A percentile compares a stretch with the other conserved stretches of the same genome.
phyloP scores from a whole-genome alignment of 2,329 filamentous ascomycete species.

The Taxawa tesnikishii region DNA sequence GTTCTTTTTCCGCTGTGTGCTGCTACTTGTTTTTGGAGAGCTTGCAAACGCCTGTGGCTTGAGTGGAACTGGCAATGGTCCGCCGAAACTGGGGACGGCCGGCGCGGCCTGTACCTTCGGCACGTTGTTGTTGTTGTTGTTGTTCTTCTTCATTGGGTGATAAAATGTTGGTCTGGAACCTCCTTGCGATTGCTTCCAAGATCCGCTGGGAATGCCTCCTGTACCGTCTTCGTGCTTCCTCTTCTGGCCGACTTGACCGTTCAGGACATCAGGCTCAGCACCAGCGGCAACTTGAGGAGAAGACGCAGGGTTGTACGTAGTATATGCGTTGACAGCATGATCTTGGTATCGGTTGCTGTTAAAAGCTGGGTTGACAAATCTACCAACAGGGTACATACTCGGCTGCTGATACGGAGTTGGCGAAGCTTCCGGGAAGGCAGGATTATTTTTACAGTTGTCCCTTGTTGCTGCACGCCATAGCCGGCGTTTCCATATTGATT shows the following conservation, averaged over 20 bases:
- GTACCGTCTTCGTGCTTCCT: slow-evolving; percentile 12
- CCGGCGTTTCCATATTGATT: no score
- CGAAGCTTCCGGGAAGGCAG: background rate
- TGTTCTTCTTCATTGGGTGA: slow-evolving; percentile 9
- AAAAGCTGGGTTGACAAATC: slow-evolving; percentile 17
- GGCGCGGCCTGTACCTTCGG: slow-evolving; percentile 14
- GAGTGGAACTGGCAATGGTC: slow-evolving; percentile 10
- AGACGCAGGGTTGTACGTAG: background rate
- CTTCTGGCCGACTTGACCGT: slow-evolving; percentile 16
- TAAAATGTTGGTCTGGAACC: background rate
- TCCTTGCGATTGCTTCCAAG: background rate
- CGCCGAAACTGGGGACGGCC: slow-evolving; percentile 19
- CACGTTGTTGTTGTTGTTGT: slow-evolving; percentile 6
- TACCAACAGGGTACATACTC: slow-evolving; percentile 12
- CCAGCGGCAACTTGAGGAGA: background rate
- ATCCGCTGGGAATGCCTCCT: background rate
- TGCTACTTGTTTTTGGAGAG: slow-evolving; percentile 6
- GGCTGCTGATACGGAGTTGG: background rate
- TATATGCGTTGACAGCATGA: background rate
- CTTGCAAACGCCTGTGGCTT: slow-evolving; percentile 3
- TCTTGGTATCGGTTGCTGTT: background rate
- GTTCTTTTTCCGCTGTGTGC: slow-evolving; percentile 59
- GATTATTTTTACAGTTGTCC: background rate
- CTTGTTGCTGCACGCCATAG: background rate
- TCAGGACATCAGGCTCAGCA: background rate